These are phyloP conservation scores for Trichophyton rubrum DNA, from an alignment of 2,329 filamentous ascomycete genomes.

Conservation along the genomic window DNA sequence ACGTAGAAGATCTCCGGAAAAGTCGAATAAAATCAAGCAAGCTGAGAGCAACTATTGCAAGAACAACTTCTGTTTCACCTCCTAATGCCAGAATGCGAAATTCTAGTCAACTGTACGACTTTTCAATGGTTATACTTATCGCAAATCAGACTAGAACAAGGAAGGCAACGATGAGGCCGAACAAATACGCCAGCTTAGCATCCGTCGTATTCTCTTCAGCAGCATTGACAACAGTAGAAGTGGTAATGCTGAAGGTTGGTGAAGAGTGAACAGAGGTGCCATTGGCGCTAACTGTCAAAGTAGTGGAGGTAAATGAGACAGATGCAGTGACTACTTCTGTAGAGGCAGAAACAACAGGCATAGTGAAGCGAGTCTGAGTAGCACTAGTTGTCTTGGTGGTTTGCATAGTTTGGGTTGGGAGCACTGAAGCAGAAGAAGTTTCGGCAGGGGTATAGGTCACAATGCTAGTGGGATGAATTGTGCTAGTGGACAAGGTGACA, in stretches of 20 bases:
- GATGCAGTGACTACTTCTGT: background rate
- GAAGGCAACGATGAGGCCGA: background rate
- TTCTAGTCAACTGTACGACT: background rate
- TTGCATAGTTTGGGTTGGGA: background rate
- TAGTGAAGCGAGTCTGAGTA: too few species aligned
- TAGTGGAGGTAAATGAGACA: background rate
- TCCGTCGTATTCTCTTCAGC: background rate
- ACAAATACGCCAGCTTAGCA: constrained; percentile 1
- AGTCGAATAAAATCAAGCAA: background rate
- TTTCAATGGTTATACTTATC: background rate
- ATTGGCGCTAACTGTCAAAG: background rate
- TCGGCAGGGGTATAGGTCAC: background rate
- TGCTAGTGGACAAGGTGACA: background rate
- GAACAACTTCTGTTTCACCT: background rate
- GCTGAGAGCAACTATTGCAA: background rate
- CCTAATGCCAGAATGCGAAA: background rate
- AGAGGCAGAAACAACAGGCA: too few species aligned
- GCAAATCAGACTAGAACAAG: background rate
- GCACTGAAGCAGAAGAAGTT: background rate
- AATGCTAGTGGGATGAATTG: background rate
- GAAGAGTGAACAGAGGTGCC: background rate
- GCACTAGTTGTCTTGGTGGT: too few species aligned
- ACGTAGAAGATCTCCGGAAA: background rate
- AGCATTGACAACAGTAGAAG: background rate
- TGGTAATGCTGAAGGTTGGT: background rate